Conservation (phyloP, 2,329 filamentous ascomycete species). For the Diaporthe humulicola region DNA sequence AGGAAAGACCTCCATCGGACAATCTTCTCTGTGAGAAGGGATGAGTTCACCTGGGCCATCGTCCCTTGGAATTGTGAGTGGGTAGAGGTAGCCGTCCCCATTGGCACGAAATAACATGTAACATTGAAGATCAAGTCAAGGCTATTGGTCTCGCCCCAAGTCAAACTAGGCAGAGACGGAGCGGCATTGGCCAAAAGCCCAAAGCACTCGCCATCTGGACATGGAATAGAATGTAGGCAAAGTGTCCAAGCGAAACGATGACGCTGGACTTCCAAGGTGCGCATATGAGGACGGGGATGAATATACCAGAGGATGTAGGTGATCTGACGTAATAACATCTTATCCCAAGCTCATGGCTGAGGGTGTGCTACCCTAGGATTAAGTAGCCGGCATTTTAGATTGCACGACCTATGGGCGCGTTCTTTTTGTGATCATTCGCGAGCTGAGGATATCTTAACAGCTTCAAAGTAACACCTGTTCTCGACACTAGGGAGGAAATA, state of each 20-base stretch:
- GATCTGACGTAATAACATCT: too few relatives aligned
- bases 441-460: neutral
- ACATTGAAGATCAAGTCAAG: neutral
- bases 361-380: neutral
- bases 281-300: neutral
- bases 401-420: neutral
- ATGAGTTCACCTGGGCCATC: neutral
- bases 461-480: neutral
- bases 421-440: too few relatives aligned
- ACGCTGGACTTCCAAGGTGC: neutral
- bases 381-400: neutral
- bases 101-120: accelerated
- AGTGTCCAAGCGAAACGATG: neutral
- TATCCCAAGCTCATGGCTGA: neutral
- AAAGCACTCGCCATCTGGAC: neutral
- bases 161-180: neutral
- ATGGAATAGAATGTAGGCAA: neutral
- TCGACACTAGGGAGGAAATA: neutral
- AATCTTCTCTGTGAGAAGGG: neutral
- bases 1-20: neutral
- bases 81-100: neutral
- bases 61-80: neutral
- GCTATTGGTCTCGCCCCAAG: neutral
- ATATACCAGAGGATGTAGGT: neutral
- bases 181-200: neutral